Evolutionary conservation across 2,329 filamentous ascomycete species (phyloP), one percentile per base, ranked within the genome.

Genomic region (Exophiala calicioides): DNA sequence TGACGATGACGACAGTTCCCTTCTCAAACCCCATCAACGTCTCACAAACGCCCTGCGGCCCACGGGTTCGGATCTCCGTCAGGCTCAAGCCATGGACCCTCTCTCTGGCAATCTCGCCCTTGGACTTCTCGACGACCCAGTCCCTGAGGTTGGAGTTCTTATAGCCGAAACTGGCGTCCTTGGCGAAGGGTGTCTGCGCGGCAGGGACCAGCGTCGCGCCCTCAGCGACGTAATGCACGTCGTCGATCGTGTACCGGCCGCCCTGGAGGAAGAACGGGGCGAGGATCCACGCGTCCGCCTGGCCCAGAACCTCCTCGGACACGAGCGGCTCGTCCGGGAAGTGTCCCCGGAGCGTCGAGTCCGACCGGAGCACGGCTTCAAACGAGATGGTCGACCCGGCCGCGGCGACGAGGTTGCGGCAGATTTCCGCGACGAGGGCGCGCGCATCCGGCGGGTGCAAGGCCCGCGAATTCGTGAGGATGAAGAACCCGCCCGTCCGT

Each of bases 261-360:
- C 79, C 80, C 53, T 82, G 78, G 3, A 75, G 65, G 58, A 82
- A 82, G 60, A 81, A 81, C 0, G 79, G 79, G 0, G 77, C 77
- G 0, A 82, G 63, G 1, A 82, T 65, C 70, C 77, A 78, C 0
- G 72, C 76, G 52, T 80, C 75, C 0, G 70, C 68, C 1, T 65
- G 59, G 0, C 78, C 78, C 1, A 80, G 66, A 1, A 75, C 72
- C 1, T 67, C 62, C 46, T 78, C 72, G 0, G 71, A 74, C 0
- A 73, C 75, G 39, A 81, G 75, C 0, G 73, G 68, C 57, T 81
- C 78, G 0, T 77, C 62, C 0, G 78, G 79, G 23, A 81, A 80
- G 37, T 81, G 78, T 0, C 78, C 79, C 1, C 79, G 66, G 1
- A 81, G 59, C 0, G 78, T 82, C 3, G 76, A 80, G 49, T 82